phyloP scores from a whole-genome alignment of 768 basidiomycete genomes.

The Rhodotorula toruloides region DNA sequence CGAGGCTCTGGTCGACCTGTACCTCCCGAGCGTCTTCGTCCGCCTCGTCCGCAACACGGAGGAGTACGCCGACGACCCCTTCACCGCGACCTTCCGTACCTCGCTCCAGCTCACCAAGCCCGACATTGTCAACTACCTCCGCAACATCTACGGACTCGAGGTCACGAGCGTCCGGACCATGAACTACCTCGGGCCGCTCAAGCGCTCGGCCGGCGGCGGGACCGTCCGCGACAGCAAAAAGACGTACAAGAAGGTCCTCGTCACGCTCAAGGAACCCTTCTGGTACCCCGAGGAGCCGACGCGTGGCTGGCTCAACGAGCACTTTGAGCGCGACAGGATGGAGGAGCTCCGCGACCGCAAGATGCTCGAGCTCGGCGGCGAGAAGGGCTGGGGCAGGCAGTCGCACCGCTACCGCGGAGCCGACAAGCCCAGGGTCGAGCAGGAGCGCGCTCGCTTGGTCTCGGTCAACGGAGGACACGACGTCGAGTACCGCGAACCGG shows the following conservation, averaged over 20 bases:
- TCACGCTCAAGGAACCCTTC: conserved; percentile 41
- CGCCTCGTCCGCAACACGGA: conserved; percentile 42
- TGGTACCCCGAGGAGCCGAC: conserved; percentile 41
- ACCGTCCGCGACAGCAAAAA: conserved; percentile 34
- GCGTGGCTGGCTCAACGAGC: conserved; percentile 40
- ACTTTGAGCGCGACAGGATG: conserved; percentile 40
- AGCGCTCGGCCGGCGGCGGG: conserved; percentile 39
- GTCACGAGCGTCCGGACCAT: conserved; percentile 40
- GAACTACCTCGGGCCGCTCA: conserved; percentile 38
- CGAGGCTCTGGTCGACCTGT: conserved; percentile 33
- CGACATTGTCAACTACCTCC: conserved; percentile 42
- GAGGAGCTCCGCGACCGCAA: conserved; percentile 39
- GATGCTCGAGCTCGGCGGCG: conserved; percentile 39
- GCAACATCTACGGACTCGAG: conserved; percentile 41
- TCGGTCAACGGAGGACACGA: conserved; percentile 15
- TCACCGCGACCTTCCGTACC: conserved; percentile 42
- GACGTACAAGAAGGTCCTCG: conserved; percentile 42
- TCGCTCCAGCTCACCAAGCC: conserved; percentile 42
- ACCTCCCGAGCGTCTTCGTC: conserved; percentile 40
- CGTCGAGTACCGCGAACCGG: conserved; percentile 4
- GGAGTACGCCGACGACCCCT: conserved; percentile 39
- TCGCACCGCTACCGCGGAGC: conserved; percentile 36
- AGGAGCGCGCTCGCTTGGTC: conserved; percentile 13
- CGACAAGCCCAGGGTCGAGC: conserved; percentile 19
- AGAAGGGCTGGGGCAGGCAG: conserved; percentile 27